Evolutionary conservation across 1,139 yeast genomes (phyloP).

Genomic region (Tardiomyces blankii): DNA sequence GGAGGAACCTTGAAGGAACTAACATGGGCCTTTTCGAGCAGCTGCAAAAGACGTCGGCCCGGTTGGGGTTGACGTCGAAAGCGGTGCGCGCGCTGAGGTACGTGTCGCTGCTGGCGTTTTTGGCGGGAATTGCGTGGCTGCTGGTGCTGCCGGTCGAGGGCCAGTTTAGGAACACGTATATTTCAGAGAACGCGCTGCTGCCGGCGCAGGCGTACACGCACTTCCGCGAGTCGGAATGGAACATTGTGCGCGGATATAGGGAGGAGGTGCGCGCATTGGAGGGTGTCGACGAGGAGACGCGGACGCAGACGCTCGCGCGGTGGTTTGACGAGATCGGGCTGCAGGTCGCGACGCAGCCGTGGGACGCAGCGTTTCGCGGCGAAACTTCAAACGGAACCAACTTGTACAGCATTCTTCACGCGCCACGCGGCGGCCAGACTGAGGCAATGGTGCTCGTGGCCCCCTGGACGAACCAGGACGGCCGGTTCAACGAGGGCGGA

Average conservation of each 20-base stretch:
- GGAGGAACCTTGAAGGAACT: not conserved
- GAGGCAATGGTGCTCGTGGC: constrained; percentile 89
- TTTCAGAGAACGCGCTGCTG: constrained; percentile 92
- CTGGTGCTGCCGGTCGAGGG: constrained; percentile 69
- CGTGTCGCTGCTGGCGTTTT: constrained; percentile 47
- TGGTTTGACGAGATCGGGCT: constrained; percentile 72
- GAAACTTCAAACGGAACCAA: constrained; percentile 34
- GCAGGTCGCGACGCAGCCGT: constrained; percentile 43
- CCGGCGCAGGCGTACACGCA: constrained; percentile 93
- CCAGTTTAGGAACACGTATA: constrained; percentile 70
- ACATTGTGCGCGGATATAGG: constrained; percentile 76
- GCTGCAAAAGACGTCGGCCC: constrained; percentile 20
- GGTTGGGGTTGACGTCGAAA: constrained; percentile 20
- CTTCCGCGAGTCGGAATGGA: constrained; percentile 93
- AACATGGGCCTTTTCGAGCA: constrained; percentile 29
- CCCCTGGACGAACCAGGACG: constrained; percentile 67
- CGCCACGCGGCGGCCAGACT: constrained; percentile 93
- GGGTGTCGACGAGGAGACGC: constrained; percentile 21
- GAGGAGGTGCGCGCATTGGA: constrained; percentile 37
- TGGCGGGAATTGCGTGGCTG: constrained; percentile 59
- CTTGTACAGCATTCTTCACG: constrained; percentile 76
- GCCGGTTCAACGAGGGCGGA: constrained; percentile 64
- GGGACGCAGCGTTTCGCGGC: constrained; percentile 14
- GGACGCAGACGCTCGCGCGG: constrained; percentile 36
- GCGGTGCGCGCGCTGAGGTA: constrained; percentile 37